Conservation (phyloP, 768 basidiomycete genomes). For the Austroboletus eburneus region DNA sequence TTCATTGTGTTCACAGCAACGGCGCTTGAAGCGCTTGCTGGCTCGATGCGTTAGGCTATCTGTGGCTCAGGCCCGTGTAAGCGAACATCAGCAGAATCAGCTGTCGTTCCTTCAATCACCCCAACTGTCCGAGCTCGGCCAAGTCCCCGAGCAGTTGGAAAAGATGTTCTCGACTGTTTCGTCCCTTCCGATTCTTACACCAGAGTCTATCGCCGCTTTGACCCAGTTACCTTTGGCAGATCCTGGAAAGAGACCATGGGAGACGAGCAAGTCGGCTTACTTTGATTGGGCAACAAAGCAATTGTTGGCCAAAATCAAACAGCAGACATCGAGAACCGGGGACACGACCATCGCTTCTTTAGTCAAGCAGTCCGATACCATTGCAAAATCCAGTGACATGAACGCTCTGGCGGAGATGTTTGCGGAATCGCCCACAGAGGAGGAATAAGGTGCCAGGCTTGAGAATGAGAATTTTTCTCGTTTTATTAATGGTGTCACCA, state of each 20-base stretch:
- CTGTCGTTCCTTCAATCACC: slow-evolving; percentile 44
- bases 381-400: slow-evolving; percentile 20
- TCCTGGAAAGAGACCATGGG: slow-evolving; percentile 74
- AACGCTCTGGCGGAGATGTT: slow-evolving; percentile 12
- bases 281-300: slow-evolving; percentile 70
- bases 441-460: background rate
- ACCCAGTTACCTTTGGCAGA: slow-evolving; percentile 35
- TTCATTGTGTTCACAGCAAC: slow-evolving; percentile 44
- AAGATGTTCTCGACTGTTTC: slow-evolving; percentile 46
- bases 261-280: slow-evolving; percentile 70
- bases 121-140: slow-evolving; percentile 35
- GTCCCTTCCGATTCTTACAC: slow-evolving; percentile 44
- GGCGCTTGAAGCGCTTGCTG: slow-evolving; percentile 56
- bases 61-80: slow-evolving; percentile 42
- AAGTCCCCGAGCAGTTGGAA: slow-evolving; percentile 39
- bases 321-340: slow-evolving; percentile 11
- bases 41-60: slow-evolving; percentile 50
- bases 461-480: background rate
- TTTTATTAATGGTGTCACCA: background rate
- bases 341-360: slow-evolving; percentile 23
- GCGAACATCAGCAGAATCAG: slow-evolving; percentile 39
- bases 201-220: slow-evolving; percentile 36
- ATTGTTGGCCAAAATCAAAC: slow-evolving; percentile 37
- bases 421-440: slow-evolving; percentile 1
- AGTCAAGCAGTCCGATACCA: slow-evolving; percentile 12